phyloP scores from a whole-genome alignment of 306 rosid species.

The Mimosa bimucronata region DNA sequence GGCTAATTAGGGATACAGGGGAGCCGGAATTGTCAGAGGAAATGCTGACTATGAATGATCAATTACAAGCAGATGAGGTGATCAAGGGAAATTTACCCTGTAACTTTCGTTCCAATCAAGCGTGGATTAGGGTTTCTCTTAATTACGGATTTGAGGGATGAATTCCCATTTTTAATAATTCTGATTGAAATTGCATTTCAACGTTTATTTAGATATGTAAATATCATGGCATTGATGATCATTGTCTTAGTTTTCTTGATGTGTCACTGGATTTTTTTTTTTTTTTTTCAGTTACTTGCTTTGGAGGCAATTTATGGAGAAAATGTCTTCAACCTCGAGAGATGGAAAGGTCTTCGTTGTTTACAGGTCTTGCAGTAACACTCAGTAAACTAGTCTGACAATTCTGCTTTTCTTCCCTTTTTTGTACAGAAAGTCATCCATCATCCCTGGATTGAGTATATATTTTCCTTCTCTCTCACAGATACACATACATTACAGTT shows the following conservation, averaged over 20 bases:
- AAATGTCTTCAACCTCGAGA: too few relatives aligned
- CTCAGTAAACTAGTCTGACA: conserved; percentile 19
- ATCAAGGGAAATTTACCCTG: neutral
- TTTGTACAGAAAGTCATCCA: conserved; percentile 18
- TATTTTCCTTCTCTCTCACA: conserved; percentile 32
- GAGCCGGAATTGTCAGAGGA: conserved; percentile 65
- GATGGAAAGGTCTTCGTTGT: conserved; percentile 54
- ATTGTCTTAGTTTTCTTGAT: conserved; percentile 8
- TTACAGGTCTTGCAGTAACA: conserved; percentile 68
- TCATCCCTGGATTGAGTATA: neutral
- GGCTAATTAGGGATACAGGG: conserved; percentile 39
- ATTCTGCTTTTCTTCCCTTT: neutral
- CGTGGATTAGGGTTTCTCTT: neutral
- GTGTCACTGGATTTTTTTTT: conserved; percentile 32
- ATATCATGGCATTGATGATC: neutral
- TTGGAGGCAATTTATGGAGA: conserved; percentile 87
- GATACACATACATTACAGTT: conserved; percentile 65
- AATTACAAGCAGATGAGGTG: conserved; percentile 89
- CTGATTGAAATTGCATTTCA: neutral
- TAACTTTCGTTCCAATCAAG: neutral
- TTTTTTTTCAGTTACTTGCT: conserved; percentile 68
- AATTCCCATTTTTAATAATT: neutral
- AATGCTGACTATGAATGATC: conserved; percentile 66
- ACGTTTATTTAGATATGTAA: conserved; percentile 13
- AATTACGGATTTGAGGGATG: neutral